Base-by-base conservation (phyloP, 2,329 filamentous ascomycete genomes). In the Cephalotrichum gorgonifer region DNA sequence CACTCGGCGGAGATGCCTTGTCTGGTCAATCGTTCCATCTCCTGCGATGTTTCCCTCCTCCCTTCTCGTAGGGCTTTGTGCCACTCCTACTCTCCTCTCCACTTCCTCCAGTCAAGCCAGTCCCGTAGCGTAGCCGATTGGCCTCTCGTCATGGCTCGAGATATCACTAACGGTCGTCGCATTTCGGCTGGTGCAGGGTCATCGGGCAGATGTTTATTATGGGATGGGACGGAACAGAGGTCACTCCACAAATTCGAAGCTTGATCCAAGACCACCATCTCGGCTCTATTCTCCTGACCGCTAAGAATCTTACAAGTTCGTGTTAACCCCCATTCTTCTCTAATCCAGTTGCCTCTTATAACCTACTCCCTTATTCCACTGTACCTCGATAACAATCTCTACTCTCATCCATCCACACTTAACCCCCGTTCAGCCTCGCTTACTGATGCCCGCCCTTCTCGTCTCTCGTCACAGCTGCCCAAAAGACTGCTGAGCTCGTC, bases 401-500 rank as follows among this genome's bases (percentile, higher is more conserved):
- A 30, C 51, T 47, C 25, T 49, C 22, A 48, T 52, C 22, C 26
- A 53, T 55, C 52, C 49, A 48, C 52, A 47, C 54, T 55, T n/a
- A 3, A 22, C 6, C 22, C 30, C 27, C 20, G 9, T 39, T 26
- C n/a, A n/a, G 35, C n/a, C 9, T 20, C 20, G 8, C 31, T 20
- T 22, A 25, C 46, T 42, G 23, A 43, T 26, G 12, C 20, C n/a
- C 30, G 6, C 22, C 26, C 61, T 64, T 54, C 52, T 48, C 53
- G 53, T 27, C 28, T 35, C 26, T 8, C 47, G 33, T 45, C 55
- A 58, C 64, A 97, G 91, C 90, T 60, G 91, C 90, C 52, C 83
- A 95, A 63, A 86, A 96, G 61, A 90, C 91, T 28, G 90, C 91
- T 41, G 79, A 78, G 60, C 75, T 97, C 39, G 88, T 95, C 27